Evolutionary conservation across 805 yeast species (phyloP).

Genomic region (Candida fluviatilis): DNA sequence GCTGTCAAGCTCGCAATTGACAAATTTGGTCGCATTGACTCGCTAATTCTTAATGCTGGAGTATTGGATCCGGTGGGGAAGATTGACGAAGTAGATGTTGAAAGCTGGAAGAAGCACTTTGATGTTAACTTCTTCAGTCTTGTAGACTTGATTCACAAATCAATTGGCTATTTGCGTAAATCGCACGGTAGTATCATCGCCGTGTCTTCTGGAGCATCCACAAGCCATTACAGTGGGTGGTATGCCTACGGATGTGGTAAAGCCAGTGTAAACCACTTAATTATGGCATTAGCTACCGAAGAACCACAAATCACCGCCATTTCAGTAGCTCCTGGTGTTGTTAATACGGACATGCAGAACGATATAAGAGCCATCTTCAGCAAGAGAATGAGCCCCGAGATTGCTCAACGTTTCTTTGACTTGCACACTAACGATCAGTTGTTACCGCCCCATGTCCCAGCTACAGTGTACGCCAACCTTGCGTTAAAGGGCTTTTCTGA

Average conservation of each 20-base stretch:
- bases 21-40: conserved; percentile 55
- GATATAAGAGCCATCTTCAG: conserved; percentile 68
- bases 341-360: conserved; percentile 84
- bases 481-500: conserved; percentile 56
- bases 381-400: conserved; percentile 54
- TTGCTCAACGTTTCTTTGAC: conserved; percentile 58
- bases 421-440: conserved; percentile 56
- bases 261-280: conserved; percentile 83
- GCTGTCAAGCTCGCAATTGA: conserved; percentile 44
- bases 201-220: conserved; percentile 88
- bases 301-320: conserved; percentile 55
- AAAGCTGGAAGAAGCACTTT: conserved; percentile 58
- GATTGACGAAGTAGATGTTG: conserved; percentile 48
- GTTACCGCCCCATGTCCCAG: conserved; percentile 70
- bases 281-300: conserved; percentile 63
- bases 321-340: conserved; percentile 92
- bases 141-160: conserved; percentile 50
- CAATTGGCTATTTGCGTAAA: conserved; percentile 55
- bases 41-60: conserved; percentile 78
- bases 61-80: conserved; percentile 71
- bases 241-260: conserved; percentile 89
- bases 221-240: conserved; percentile 66
- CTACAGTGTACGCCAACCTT: conserved; percentile 59
- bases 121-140: conserved; percentile 78
- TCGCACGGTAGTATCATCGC: conserved; percentile 64